Base-by-base conservation (phyloP, 2,329 filamentous ascomycete genomes). In the Thelonectria blattea region DNA sequence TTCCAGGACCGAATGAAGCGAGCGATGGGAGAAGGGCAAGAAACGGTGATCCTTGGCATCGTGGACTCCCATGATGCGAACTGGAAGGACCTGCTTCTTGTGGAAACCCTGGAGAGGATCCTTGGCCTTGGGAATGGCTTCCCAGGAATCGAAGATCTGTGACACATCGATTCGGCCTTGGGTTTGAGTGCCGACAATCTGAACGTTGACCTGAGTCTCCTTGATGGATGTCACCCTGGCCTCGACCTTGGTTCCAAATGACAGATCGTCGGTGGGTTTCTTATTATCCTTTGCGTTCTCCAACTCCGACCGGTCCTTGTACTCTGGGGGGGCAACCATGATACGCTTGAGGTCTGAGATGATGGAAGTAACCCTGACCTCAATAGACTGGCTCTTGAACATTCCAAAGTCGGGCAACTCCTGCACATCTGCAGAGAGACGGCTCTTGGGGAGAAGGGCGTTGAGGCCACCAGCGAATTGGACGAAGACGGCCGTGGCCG, bases 131-230 rank as follows among this genome's bases (percentile, higher is more conserved):
- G 87, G 83, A 70, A 99, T 95, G 45, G 94, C 89, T 48, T 96
- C 90, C 89, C 91, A 97, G 11, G 82, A 83, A 74, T 97, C 91
- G 73, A 96, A 99, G 12, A 93, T 79, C 74, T 98, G 92, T 1
- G 95, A 96, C 6, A 95, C 86, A 72, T 97, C 94, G 61, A 99
- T 88, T 17, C 95, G 91, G n/a, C 94, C 95, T 73, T 96, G 91
- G 9, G 96, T 83, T 15, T 76, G 68, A 37, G 65, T 74, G 71
- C 96, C 92, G 45, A 92, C 90, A 52, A 98, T 83, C 66, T 91
- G 87, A 6, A 99, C 92, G 67, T 98, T 98, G 56, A 98, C 81
- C 74, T 99, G 95, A 0, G 94, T 97, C 50, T 89, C 89, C 76
- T 96, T 97, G 72, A 97, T 81, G 0, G 92, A 92, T n/a, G 86